Evolutionary conservation across 805 yeast species (phyloP).

Genomic region (Kluyveromyces aestuarii): DNA sequence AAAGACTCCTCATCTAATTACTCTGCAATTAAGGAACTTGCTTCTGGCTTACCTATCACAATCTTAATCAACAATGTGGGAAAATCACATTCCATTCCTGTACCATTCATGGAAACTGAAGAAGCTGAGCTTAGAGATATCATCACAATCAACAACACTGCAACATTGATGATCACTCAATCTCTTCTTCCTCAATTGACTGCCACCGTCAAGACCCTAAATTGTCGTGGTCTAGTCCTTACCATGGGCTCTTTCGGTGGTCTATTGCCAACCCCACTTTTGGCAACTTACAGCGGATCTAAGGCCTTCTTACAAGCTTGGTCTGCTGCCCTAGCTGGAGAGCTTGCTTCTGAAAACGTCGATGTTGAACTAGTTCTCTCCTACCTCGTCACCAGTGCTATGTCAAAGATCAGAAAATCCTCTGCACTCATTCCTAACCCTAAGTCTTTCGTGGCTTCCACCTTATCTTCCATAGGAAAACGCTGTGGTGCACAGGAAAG

Average conservation of each 20-base stretch:
- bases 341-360: slow-evolving; percentile 54
- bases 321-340: slow-evolving; percentile 85
- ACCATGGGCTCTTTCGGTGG: slow-evolving; percentile 99
- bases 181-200: slow-evolving; percentile 64
- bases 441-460: slow-evolving; percentile 62
- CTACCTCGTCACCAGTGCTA: slow-evolving; percentile 86
- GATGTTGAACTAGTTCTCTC: slow-evolving; percentile 84
- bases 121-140: slow-evolving; percentile 69
- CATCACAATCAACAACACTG: slow-evolving; percentile 75
- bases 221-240: slow-evolving; percentile 63
- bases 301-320: slow-evolving; percentile 92
- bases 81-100: slow-evolving; percentile 89
- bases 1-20: slow-evolving; percentile 53
- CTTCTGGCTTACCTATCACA: slow-evolving; percentile 50
- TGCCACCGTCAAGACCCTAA: slow-evolving; percentile 36
- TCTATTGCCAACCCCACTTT: slow-evolving; percentile 79
- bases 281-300: slow-evolving; percentile 93
- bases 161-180: slow-evolving; percentile 78
- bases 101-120: slow-evolving; percentile 76
- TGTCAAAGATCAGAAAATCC: slow-evolving; percentile 85
- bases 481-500: slow-evolving; percentile 91
- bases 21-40: slow-evolving; percentile 36
- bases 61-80: slow-evolving; percentile 90
- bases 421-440: slow-evolving; percentile 77
- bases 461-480: slow-evolving; percentile 64